phyloP scores from a whole-genome alignment of 768 basidiomycete species.

The Rubroboletus pulcherrimus region DNA sequence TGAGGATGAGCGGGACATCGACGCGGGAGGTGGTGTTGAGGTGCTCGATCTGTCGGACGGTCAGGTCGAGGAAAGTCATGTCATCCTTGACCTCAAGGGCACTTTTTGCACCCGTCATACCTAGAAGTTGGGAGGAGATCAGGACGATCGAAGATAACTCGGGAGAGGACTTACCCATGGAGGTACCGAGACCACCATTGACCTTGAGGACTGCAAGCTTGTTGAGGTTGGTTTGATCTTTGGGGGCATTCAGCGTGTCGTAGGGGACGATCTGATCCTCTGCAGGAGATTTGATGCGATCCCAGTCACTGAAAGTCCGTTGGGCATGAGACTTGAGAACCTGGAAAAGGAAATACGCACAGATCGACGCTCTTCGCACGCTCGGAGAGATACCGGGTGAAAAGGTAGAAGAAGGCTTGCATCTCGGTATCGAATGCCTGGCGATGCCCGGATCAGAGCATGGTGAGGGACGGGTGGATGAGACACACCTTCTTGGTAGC shows the following conservation, averaged over 20 bases:
- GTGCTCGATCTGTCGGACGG: slow-evolving; percentile 65
- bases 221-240: slow-evolving; percentile 49
- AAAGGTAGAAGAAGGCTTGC: slow-evolving; percentile 80
- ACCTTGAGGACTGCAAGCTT: slow-evolving; percentile 77
- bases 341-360: slow-evolving; percentile 41
- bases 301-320: slow-evolving; percentile 30
- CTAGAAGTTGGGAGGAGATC: slow-evolving; percentile 19
- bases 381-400: slow-evolving; percentile 74
- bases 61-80: slow-evolving; percentile 66
- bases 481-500: slow-evolving; percentile 71
- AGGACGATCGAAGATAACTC: not conserved
- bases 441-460: slow-evolving; percentile 19
- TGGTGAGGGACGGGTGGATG: not conserved
- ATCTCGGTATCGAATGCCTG: slow-evolving; percentile 79
- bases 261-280: slow-evolving; percentile 63
- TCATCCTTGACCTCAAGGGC: slow-evolving; percentile 75
- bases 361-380: slow-evolving; percentile 64
- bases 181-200: slow-evolving; percentile 72
- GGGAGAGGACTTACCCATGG: slow-evolving; percentile 42
- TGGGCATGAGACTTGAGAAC: slow-evolving; percentile 1
- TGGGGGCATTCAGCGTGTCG: slow-evolving; percentile 42
- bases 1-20: slow-evolving; percentile 75
- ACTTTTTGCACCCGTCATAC: slow-evolving; percentile 62
- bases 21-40: slow-evolving; percentile 57
- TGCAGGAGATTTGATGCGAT: slow-evolving; percentile 57